These are phyloP conservation scores for Blastobotrys persicus DNA, from an alignment of 1,139 yeast genomes.

Conservation along the genomic window DNA sequence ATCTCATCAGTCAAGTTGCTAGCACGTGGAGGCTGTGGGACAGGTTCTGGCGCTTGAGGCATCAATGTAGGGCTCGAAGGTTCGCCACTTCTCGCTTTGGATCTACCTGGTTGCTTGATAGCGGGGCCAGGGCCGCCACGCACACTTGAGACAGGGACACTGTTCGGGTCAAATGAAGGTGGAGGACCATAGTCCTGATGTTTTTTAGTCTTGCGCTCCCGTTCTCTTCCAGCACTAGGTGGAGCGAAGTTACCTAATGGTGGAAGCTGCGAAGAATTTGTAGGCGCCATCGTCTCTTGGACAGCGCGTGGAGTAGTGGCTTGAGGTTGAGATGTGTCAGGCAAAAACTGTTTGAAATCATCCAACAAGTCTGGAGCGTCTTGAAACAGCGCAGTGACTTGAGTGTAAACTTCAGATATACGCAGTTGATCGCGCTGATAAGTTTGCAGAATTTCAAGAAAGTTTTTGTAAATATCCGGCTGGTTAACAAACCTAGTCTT, in stretches of 20 bases:
- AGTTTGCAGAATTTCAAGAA: slow-evolving; percentile 90
- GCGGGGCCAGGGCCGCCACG: slow-evolving; percentile 30
- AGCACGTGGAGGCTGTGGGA: slow-evolving; percentile 52
- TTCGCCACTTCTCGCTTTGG: not conserved
- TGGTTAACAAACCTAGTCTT: slow-evolving; percentile 91
- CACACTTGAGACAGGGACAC: slow-evolving; percentile 40
- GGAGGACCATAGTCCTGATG: slow-evolving; percentile 19
- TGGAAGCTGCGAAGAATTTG: slow-evolving; percentile 48
- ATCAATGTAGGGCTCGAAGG: slow-evolving; percentile 62
- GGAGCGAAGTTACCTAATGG: slow-evolving; percentile 97
- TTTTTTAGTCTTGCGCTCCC: slow-evolving; percentile 19
- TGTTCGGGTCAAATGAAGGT: slow-evolving; percentile 24
- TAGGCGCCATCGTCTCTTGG: slow-evolving; percentile 19
- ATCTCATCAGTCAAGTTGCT: slow-evolving; percentile 77
- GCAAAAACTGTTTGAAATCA: slow-evolving; percentile 92
- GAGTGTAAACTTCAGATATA: slow-evolving; percentile 90
- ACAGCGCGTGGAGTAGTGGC: slow-evolving; percentile 29
- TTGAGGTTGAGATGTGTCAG: slow-evolving; percentile 60
- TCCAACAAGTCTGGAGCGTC: slow-evolving; percentile 93
- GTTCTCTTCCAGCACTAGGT: slow-evolving; percentile 38
- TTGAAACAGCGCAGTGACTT: slow-evolving; percentile 82
- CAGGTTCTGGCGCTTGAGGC: slow-evolving; percentile 85
- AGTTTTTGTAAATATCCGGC: slow-evolving; percentile 93
- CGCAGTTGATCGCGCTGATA: slow-evolving; percentile 96
- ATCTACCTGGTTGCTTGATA: slow-evolving; percentile 12